Percentiles rank a stretch among this genome's conserved stretches.
These are phyloP conservation scores for Hypoxylon perforatum DNA, from an alignment of 495 filamentous ascomycete species.

Conservation along the genomic window DNA sequence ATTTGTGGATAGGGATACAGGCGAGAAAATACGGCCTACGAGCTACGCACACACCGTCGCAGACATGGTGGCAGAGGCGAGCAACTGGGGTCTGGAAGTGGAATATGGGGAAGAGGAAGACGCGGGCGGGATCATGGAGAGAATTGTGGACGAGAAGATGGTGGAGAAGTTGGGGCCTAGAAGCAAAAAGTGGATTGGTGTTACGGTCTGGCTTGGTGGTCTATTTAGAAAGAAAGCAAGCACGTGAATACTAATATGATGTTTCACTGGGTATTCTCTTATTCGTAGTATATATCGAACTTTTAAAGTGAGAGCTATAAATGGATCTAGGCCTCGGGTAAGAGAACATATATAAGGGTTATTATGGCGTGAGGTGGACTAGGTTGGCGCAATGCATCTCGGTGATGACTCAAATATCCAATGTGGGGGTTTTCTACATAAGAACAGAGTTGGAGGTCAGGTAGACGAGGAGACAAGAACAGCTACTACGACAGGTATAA, in stretches of 20 bases:
- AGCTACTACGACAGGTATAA: background rate
- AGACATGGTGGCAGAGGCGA: slow-evolving; percentile 67
- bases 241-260: background rate
- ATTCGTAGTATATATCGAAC: no score
- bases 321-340: no score
- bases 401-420: slow-evolving; percentile 10
- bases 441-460: background rate
- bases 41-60: slow-evolving; percentile 68
- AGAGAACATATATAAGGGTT: no score
- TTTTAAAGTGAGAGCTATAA: no score
- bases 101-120: slow-evolving; percentile 35
- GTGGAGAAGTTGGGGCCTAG: slow-evolving; percentile 64
- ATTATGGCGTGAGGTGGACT: background rate
- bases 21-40: slow-evolving; percentile 69
- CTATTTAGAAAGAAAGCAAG: slow-evolving; percentile 59
- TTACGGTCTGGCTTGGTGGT: slow-evolving; percentile 73
- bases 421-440: background rate
- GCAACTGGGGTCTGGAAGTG: slow-evolving; percentile 63
- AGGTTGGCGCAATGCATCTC: background rate
- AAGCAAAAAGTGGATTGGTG: slow-evolving; percentile 75
- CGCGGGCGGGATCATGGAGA: slow-evolving; percentile 54
- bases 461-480: background rate
- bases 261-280: no score
- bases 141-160: slow-evolving; percentile 62
- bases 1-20: slow-evolving; percentile 68